Evolutionary conservation across 805 yeast genomes (phyloP), one percentile per base, ranked within the genome.

Genomic region (Cyberlindnera japonica): DNA sequence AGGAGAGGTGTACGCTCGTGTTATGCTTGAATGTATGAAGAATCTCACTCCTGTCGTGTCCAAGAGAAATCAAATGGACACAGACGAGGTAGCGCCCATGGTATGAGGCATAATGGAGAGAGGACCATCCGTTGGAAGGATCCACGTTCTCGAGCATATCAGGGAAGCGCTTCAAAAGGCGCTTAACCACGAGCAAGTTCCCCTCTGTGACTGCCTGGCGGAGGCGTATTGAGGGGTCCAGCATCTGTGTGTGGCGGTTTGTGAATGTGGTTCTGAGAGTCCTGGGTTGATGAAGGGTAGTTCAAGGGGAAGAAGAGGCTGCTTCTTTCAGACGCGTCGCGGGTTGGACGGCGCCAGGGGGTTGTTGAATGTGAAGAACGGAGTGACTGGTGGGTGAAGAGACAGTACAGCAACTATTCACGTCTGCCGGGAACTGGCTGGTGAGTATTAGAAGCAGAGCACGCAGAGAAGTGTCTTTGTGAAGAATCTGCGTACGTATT

Each of bases 51-150:
- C 61, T 61, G 48, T 77, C 84, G 49, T 77, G 82, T 5, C 83
- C 83, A 28, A 69, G 58, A 23, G 72, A 70, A 14, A 81, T 68
- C 35, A 82, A 62, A 49, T 67, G 69, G 23, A 70, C 82, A 59
- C 89, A 82, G 12, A 85, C 71, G 40, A 82, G 71, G 51, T 80
- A 81, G 45, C 81, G 72, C 31, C 95, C 93, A 53, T 82, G 64
- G 52, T 58, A 82, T 4, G 91, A 79, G 0, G 95, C 89, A 59
- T 86, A 85, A 58, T 87, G 96, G 34, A 87, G 65, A 27, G 83
- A 80, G 13, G 84, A 71, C 95, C 95, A 87, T 2, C 96, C 96
- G 54, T 81, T 78, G 17, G 56, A 22, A 5, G 88, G 75, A 55
- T 88, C 84, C 18, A 79, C 67, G 55, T 85, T 83, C 44, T 79